Percentiles rank a stretch among this genome's conserved stretches.
phyloP scores from a whole-genome alignment of 208 protist species.

The Leishmania martiniquensis region DNA sequence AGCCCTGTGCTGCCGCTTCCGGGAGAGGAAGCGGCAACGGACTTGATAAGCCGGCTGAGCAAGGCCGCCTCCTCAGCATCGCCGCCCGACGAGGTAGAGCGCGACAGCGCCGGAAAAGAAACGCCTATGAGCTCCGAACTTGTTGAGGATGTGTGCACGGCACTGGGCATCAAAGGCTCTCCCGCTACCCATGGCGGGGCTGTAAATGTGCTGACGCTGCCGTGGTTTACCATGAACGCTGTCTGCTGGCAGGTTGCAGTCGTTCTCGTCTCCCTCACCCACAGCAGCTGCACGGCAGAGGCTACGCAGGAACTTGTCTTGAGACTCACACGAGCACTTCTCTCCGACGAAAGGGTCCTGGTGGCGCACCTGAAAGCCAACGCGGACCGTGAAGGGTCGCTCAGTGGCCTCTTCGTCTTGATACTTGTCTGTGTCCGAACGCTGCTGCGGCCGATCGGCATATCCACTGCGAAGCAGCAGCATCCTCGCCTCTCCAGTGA shows the following conservation, averaged over 20 bases:
- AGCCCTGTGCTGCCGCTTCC: slow-evolving; percentile 41
- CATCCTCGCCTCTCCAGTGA: slow-evolving; percentile 1
- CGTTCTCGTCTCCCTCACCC: slow-evolving; percentile 18
- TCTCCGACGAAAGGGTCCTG: slow-evolving; percentile 8
- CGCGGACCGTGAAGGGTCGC: slow-evolving; percentile 19
- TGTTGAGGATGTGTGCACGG: slow-evolving; percentile 1
- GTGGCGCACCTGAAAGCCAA: slow-evolving; percentile 9
- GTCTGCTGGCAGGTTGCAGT: slow-evolving; percentile 53
- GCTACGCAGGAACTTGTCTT: slow-evolving; percentile 7
- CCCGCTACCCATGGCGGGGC: background rate
- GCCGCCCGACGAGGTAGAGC: background rate
- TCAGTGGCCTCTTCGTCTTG: slow-evolving; percentile 41
- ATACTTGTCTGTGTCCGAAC: slow-evolving; percentile 32
- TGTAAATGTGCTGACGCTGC: background rate
- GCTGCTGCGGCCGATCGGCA: background rate
- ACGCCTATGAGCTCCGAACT: background rate
- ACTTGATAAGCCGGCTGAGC: slow-evolving; percentile 35
- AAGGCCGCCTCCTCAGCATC: background rate
- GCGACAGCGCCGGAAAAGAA: background rate
- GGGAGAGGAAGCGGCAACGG: slow-evolving; percentile 43
- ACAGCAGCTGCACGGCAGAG: background rate
- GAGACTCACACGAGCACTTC: slow-evolving; percentile 5
- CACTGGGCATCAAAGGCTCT: background rate
- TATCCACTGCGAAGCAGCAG: background rate
- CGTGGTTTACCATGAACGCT: slow-evolving; percentile 46